A percentile compares a stretch with the other conserved stretches of the same genome.
Evolutionary conservation across 2,329 filamentous ascomycete genomes (phyloP).

Genomic region (Paracoccidioides lutzii): DNA sequence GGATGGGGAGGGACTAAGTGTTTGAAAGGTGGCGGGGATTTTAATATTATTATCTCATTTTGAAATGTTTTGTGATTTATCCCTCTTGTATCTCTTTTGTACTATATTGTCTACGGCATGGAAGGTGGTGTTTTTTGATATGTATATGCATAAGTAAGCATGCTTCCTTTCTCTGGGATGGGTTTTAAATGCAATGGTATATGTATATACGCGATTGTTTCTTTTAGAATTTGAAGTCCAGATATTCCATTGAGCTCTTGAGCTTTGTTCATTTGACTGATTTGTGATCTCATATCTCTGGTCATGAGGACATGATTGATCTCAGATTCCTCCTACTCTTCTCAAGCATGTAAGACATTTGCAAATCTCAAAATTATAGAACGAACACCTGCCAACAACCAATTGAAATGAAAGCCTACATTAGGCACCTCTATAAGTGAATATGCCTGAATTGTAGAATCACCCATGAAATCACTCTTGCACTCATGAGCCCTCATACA

Average conservation of each 20-base stretch:
- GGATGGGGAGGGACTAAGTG: conserved; percentile 24
- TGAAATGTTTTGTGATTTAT: too few species aligned
- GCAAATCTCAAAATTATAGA: background rate
- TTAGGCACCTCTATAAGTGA: background rate
- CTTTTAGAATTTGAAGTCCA: too few species aligned
- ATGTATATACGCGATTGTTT: too few species aligned
- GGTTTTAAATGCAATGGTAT: too few species aligned
- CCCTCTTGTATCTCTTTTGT: background rate
- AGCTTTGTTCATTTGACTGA: too few species aligned
- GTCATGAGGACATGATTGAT: too few species aligned
- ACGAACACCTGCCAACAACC: background rate
- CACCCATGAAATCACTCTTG: background rate
- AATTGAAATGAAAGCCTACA: background rate
- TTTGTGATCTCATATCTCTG: too few species aligned
- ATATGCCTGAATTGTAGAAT: background rate
- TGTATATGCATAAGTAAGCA: background rate
- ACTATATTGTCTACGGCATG: background rate
- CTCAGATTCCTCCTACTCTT: background rate
- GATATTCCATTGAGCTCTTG: too few species aligned
- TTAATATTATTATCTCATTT: background rate
- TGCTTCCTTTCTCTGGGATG: too few species aligned
- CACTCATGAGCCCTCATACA: conserved; percentile 16
- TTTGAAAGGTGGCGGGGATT: background rate
- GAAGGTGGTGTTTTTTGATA: background rate
- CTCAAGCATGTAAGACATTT: too few species aligned